Base-by-base conservation (phyloP, 345 rosid species). In the Litchi chinensis region DNA sequence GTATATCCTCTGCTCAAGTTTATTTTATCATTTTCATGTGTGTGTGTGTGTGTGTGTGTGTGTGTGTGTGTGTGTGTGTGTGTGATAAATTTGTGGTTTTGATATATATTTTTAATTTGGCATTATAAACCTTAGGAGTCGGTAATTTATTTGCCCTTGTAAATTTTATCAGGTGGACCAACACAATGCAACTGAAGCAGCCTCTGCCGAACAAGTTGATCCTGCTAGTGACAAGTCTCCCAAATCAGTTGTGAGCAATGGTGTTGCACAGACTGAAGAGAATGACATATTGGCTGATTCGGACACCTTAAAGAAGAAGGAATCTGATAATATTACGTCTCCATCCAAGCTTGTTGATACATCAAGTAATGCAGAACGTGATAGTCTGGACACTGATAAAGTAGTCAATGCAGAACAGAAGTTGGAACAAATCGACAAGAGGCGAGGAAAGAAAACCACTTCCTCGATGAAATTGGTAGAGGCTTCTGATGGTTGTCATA, bases 231-330 rank as follows among this genome's bases (percentile, higher is more conserved):
- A 79, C 32, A 84, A 85, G 78, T 82, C 92, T 82, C 81, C 92
- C 6, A 89, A 86, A 84, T 82, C 89, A 76, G 89, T 85, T 73
- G 80, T 84, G 68, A 83, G 93, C 88, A 97, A 94, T 86, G 98
- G 95, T 26, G 72, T 79, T 15, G 57, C 87, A 21, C 87, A 79
- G 82, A 39, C 80, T 37, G 83, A 68, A 54, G 92, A 88, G 78
- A 85, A 83, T 46, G 91, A 88, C 44, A 79, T 88, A 46, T 37
- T 81, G 24, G 86, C 75, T 52, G 93, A 88, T 87, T 72, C 88
- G 10, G 74, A 81, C 74, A 80, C 87, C 19, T 66, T 76, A 68
- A 89, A 87, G 87, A 84, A 89, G 81, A 81, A 77, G 19, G 96
- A 79, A 71, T 75, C 60, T 67, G 77, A 37, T 77, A 66, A 66